Evolutionary conservation across 2,329 filamentous ascomycete species (phyloP).

Genomic region (Orbilia ellipsospora): DNA sequence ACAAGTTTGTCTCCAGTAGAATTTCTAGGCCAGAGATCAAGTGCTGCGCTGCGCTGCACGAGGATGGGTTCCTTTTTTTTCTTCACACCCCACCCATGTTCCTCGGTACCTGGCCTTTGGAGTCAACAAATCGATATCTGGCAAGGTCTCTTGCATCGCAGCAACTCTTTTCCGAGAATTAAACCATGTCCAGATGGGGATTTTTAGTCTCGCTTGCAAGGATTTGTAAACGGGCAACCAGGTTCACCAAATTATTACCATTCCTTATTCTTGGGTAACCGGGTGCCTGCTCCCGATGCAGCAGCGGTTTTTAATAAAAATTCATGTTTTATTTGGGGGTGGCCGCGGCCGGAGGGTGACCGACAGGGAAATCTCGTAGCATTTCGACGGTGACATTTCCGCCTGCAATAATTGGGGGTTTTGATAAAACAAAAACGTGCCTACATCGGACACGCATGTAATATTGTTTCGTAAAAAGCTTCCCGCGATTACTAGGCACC

Average conservation of each 20-base stretch:
- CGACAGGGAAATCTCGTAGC: slow-evolving; percentile 17
- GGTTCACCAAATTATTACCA: slow-evolving; percentile 44
- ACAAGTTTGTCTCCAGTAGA: slow-evolving; percentile 30
- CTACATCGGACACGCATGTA: slow-evolving; percentile 33
- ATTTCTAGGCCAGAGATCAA: slow-evolving; percentile 31
- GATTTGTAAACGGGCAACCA: slow-evolving; percentile 52
- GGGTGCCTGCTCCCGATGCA: slow-evolving; percentile 54
- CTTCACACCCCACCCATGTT: slow-evolving; percentile 38
- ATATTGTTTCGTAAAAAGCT: slow-evolving; percentile 47
- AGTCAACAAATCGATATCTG: slow-evolving; percentile 48
- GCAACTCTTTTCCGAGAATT: slow-evolving; percentile 52
- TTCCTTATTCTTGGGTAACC: slow-evolving; percentile 49
- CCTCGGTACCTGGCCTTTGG: slow-evolving; percentile 54
- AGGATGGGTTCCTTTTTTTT: slow-evolving; percentile 41
- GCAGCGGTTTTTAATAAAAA: slow-evolving; percentile 48
- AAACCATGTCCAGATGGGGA: slow-evolving; percentile 54
- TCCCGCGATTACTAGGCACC: slow-evolving; percentile 40
- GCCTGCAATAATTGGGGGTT: slow-evolving; percentile 34
- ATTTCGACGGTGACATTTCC: slow-evolving; percentile 32
- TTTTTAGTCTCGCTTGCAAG: slow-evolving; percentile 54
- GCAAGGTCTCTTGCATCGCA: slow-evolving; percentile 49
- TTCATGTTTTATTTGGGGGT: slow-evolving; percentile 20
- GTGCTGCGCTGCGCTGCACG: slow-evolving; percentile 42
- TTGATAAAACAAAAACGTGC: slow-evolving; percentile 12
- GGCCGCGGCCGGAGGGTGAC: slow-evolving; percentile 42